Conservation (phyloP, 2,329 filamentous ascomycete species). For the Saccharata proteae region DNA sequence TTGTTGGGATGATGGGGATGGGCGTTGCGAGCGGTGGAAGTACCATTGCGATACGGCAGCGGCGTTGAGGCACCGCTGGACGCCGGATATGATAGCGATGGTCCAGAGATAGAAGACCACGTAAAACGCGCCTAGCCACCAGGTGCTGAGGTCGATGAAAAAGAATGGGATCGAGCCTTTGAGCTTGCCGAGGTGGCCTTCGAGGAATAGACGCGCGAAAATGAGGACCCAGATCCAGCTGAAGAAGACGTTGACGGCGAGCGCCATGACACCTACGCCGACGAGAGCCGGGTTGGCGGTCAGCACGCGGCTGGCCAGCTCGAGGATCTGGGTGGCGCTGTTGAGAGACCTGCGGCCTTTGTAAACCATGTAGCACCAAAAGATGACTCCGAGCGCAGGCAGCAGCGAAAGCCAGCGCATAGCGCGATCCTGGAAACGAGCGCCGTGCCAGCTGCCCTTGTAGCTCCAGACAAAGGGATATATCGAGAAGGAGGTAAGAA, state of each 20-base stretch:
- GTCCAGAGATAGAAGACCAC: conserved; percentile 95
- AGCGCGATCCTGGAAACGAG: conserved; percentile 68
- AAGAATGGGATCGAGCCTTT: conserved; percentile 45
- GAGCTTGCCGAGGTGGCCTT: conserved; percentile 59
- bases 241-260: conserved; percentile 68
- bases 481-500: conserved; percentile 78
- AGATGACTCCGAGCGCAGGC: conserved; percentile 57
- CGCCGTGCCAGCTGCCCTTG: conserved; percentile 61
- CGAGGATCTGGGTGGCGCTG: conserved; percentile 76
- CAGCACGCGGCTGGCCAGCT: conserved; percentile 83
- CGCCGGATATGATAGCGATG: conserved; percentile 69
- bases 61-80: conserved; percentile 83
- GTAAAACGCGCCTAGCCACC: conserved; percentile 92
- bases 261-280: conserved; percentile 66
- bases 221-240: conserved; percentile 95
- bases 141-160: conserved; percentile 75
- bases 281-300: conserved; percentile 74
- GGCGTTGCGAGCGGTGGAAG: conserved; percentile 79
- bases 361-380: conserved; percentile 77
- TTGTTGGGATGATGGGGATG: conserved; percentile 63
- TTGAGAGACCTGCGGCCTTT: conserved; percentile 69
- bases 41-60: conserved; percentile 98
- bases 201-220: conserved; percentile 91
- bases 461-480: conserved; percentile 89
- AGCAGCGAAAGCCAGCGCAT: conserved; percentile 82